A percentile compares a stretch with the other conserved stretches of the same genome.
phyloP scores from a whole-genome alignment of 495 filamentous ascomycete genomes.

The Staphylotrichum tortipilum region DNA sequence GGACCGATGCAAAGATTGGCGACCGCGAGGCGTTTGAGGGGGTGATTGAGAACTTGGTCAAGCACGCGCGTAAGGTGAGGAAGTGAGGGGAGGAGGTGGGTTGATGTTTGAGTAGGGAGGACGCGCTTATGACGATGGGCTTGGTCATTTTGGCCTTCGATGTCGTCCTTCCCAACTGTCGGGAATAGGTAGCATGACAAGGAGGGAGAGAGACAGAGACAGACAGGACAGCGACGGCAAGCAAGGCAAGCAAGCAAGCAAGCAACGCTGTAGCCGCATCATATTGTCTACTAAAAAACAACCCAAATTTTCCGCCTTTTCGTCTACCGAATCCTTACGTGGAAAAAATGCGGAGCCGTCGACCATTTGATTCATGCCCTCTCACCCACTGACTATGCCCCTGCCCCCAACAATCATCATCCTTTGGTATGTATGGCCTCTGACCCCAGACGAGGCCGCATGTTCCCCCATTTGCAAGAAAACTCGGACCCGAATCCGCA shows the following conservation, averaged over 20 bases:
- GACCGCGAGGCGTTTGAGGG: constrained; percentile 96
- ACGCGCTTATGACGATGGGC: no score
- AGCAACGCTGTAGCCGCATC: background rate
- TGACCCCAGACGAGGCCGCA: no score
- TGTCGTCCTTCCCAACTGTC: no score
- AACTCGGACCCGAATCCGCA: background rate
- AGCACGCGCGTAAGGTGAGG: constrained; percentile 81
- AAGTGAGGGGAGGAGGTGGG: constrained; percentile 37
- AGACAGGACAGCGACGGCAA: no score
- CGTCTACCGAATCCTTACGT: background rate
- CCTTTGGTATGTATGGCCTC: constrained; percentile 4
- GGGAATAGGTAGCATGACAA: no score
- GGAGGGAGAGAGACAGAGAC: no score
- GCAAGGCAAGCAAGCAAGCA: no score
- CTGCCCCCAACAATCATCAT: no score
- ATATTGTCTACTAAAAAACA: background rate
- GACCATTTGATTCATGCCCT: background rate
- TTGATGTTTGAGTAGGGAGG: background rate
- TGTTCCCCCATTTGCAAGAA: background rate
- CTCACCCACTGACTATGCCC: background rate
- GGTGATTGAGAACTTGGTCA: constrained; percentile 96
- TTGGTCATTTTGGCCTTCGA: no score
- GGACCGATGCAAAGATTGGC: constrained; percentile 70
- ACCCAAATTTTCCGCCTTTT: constrained; percentile 3
- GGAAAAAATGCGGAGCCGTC: background rate